A percentile compares a stretch with the other conserved stretches of the same genome.
These are phyloP conservation scores for Cronartium ribicola DNA, from an alignment of 1,284 basidiomycete genomes.

Conservation along the genomic window DNA sequence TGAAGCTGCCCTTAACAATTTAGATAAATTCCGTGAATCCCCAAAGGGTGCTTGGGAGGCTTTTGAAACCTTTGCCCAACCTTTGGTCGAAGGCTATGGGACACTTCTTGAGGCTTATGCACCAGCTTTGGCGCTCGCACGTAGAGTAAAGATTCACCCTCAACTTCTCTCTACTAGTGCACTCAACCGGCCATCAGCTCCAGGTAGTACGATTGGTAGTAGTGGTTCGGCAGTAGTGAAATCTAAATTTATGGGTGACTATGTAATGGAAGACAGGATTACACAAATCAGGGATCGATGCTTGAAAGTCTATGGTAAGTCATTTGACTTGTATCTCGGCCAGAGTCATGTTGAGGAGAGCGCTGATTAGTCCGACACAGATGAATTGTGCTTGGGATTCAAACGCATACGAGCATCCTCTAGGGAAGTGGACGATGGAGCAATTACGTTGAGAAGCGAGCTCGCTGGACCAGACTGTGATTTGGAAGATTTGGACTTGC, in stretches of 20 bases:
- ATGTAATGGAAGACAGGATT: conserved; percentile 72
- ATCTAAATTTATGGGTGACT: conserved; percentile 68
- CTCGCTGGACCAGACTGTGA: conserved; percentile 22
- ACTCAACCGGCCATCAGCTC: conserved; percentile 8
- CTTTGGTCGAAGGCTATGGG: conserved; percentile 28
- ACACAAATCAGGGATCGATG: conserved; percentile 70
- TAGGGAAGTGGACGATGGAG: conserved; percentile 24
- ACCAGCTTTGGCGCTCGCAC: conserved; percentile 22
- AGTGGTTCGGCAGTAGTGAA: conserved; percentile 46
- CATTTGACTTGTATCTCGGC: not conserved
- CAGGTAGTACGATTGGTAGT: not conserved
- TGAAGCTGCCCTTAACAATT: conserved; percentile 33
- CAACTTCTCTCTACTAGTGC: conserved; percentile 19
- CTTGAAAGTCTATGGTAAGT: conserved; percentile 63
- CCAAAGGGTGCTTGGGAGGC: conserved; percentile 31
- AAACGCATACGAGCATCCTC: conserved; percentile 14
- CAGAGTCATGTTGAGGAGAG: not conserved
- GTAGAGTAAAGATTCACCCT: conserved; percentile 38
- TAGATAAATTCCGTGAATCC: conserved; percentile 40
- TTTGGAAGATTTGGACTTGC: conserved; percentile 23
- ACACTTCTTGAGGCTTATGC: conserved; percentile 29
- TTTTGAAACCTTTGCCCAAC: conserved; percentile 34
- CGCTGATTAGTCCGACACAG: not conserved
- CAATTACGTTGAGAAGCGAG: conserved; percentile 10
- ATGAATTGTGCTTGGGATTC: conserved; percentile 25